phyloP scores from a whole-genome alignment of 2,329 filamentous ascomycete genomes.

The Aspergillus sp. region DNA sequence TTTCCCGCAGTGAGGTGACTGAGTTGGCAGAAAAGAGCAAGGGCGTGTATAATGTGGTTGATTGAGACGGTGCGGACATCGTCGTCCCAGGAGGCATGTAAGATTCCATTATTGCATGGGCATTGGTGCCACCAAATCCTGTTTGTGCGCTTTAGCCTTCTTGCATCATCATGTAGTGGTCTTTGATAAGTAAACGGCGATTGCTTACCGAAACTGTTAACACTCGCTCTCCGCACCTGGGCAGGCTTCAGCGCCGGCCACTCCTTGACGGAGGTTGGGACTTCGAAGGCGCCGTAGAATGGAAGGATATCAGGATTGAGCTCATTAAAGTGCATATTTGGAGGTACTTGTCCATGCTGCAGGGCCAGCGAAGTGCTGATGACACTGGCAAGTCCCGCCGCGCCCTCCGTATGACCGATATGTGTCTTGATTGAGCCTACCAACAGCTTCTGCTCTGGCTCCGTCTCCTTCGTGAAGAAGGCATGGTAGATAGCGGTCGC shows the following conservation, averaged over 20 bases:
- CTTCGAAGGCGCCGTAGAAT: background rate
- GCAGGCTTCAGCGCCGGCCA: background rate
- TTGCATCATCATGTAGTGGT: background rate
- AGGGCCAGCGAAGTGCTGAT: slow-evolving; percentile 34
- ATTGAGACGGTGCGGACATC: background rate
- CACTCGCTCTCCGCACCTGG: background rate
- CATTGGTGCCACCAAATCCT: slow-evolving; percentile 38
- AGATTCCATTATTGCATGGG: slow-evolving; percentile 40
- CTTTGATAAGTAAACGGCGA: too few species aligned
- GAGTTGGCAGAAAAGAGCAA: background rate
- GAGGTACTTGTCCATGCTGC: slow-evolving; percentile 32
- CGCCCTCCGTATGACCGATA: background rate
- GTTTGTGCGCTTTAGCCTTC: background rate
- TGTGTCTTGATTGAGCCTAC: background rate
- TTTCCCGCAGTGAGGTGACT: background rate
- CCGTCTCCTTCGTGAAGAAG: background rate
- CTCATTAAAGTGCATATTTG: slow-evolving; percentile 24
- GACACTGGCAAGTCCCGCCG: slow-evolving; percentile 1
- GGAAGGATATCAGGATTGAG: slow-evolving; percentile 22
- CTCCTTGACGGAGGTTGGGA: background rate
- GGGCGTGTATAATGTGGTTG: background rate
- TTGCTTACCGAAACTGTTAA: background rate
- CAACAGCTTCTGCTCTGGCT: background rate
- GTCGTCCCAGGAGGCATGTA: background rate
- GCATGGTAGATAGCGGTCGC: background rate